Evolutionary conservation across 768 basidiomycete species (phyloP), one percentile per base, ranked within the genome.

Genomic region (Xanthoconium stramineum): DNA sequence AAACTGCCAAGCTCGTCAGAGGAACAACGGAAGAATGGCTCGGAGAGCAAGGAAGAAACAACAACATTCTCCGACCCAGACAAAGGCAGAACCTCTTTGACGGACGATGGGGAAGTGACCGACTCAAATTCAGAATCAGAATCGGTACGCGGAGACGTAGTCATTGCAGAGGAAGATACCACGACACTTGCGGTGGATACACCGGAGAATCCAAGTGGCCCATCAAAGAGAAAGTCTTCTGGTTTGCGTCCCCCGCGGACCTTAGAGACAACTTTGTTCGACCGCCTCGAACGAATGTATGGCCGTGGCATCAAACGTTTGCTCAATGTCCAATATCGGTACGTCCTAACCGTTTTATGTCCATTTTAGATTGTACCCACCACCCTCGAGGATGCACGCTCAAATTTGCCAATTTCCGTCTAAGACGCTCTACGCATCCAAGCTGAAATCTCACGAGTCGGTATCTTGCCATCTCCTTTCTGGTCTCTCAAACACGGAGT

Each of bases 241-340:
- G 55, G 44, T 30, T 71, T 91, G 4, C 69, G 74, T 24, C 85
- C 86, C 3, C 87, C 92, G 1, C 79, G 79, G 28, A 85, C 91
- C 0, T 74, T 99, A 33, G 91, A 94, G 65, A 86, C 83, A 1
- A 98, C 97, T 0, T 76, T 99, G 32, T 99, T 99, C 61, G 93
- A 95, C 60, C 83, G 97, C 20, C 77, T 99, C 11, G 91, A 98
- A 69, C 79, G 77, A 43, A 89, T 97, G 82, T 95, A 94, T 61
- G 94, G 95, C 0, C 72, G 80, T 0, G 73, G 78, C 5, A 86
- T 97, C 69, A 96, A 97, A 66, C 79, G 87, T 17, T 85, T 98
- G 85, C 81, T 99, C 37, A 83, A 86, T 20, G 78, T 94, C 4
- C 97, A 98, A 72, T 99, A 99, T 69, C 82, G 88, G 89, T 88